Conservation (phyloP, 352 stramenopile genomes). For the Achlya hypogyna region DNA sequence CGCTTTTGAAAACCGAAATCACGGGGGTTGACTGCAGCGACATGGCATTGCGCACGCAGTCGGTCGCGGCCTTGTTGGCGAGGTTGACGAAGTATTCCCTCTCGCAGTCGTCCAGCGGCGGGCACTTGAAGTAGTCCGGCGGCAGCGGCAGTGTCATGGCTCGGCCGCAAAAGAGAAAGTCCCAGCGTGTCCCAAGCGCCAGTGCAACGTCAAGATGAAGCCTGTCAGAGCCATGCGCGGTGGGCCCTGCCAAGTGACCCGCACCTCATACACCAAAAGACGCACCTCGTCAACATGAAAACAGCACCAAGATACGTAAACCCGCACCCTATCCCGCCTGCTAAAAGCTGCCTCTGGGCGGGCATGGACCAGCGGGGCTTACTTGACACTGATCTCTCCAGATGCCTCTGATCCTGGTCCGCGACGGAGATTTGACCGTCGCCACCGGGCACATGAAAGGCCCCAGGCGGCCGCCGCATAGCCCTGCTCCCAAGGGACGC, state of each 20-base stretch:
- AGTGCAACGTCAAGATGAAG: not conserved
- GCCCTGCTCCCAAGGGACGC: not conserved
- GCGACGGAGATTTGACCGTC: too few relatives aligned
- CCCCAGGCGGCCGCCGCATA: not conserved
- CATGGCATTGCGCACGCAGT: constrained; percentile 5
- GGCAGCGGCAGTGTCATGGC: constrained; percentile 37
- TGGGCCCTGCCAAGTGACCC: not conserved
- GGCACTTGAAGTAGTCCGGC: constrained; percentile 57
- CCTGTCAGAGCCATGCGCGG: not conserved
- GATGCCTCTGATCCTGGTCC: too few relatives aligned
- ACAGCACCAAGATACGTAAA: too few relatives aligned
- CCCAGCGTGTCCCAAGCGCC: not conserved
- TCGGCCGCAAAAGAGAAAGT: not conserved
- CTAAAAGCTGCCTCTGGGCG: too few relatives aligned
- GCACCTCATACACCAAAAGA: not conserved
- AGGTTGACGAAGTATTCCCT: constrained; percentile 59
- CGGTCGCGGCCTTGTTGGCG: constrained; percentile 43
- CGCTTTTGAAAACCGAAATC: not conserved
- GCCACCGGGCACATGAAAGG: too few relatives aligned
- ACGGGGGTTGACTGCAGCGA: not conserved
- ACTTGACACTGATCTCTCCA: too few relatives aligned
- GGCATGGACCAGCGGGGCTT: not conserved
- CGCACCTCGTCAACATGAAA: too few relatives aligned
- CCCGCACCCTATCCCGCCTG: too few relatives aligned
- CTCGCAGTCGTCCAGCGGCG: constrained; percentile 50